Percentiles rank a stretch among this genome's conserved stretches.
phyloP scores from a whole-genome alignment of 306 rosid species.

The Fragaria iinumae region DNA sequence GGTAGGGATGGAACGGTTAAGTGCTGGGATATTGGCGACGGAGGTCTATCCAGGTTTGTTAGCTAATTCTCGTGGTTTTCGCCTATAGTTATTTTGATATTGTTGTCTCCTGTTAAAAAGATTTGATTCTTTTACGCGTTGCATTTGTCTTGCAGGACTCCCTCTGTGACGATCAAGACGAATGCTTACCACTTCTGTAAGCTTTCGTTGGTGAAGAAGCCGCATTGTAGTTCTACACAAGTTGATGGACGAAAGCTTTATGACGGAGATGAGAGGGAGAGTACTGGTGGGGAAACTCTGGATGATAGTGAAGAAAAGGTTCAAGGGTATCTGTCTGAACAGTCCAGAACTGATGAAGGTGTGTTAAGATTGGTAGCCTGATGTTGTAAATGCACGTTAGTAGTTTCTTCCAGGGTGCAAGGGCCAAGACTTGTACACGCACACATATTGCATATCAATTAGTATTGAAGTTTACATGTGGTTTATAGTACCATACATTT shows the following conservation, averaged over 20 bases:
- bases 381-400: slow-evolving; percentile 9
- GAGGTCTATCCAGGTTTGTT: slow-evolving; percentile 68
- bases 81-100: not conserved
- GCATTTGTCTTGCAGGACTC: slow-evolving; percentile 44
- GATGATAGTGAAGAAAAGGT: slow-evolving; percentile 28
- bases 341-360: slow-evolving; percentile 49
- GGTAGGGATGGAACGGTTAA: slow-evolving; percentile 97
- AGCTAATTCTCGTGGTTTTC: slow-evolving; percentile 1
- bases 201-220: slow-evolving; percentile 67
- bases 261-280: slow-evolving; percentile 27
- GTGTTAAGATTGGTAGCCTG: slow-evolving; percentile 18
- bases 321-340: slow-evolving; percentile 28
- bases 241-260: slow-evolving; percentile 18
- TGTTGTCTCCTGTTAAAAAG: not conserved
- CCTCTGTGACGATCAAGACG: slow-evolving; percentile 63
- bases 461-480: slow-evolving; percentile 5
- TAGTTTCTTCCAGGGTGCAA: not conserved
- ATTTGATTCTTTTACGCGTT: not conserved
- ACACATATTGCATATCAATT: not conserved
- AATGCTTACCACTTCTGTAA: slow-evolving; percentile 89
- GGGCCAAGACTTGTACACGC: slow-evolving; percentile 4
- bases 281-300: slow-evolving; percentile 23
- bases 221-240: slow-evolving; percentile 29
- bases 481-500: not conserved
- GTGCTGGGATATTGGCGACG: slow-evolving; percentile 74